Base-by-base conservation (phyloP, 2,329 filamentous ascomycete genomes). In the Fusarium solani-melongenae region DNA sequence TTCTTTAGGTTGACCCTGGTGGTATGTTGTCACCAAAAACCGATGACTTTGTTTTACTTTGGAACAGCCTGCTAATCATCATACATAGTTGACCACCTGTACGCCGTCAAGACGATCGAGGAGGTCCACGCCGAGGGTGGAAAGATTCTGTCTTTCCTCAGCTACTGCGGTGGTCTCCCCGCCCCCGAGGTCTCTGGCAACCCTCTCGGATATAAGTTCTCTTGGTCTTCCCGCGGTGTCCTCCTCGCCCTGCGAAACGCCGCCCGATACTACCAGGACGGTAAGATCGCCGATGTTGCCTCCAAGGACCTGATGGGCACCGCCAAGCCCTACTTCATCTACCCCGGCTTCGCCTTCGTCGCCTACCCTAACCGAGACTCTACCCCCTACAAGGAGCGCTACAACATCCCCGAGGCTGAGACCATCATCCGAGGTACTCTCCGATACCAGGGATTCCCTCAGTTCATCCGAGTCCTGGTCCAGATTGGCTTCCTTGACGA, bases 351-450 rank as follows among this genome's bases (percentile, higher is more conserved):
- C 82, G 92, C 93, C 60, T 96, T 97, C 78, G 95, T 98, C 76
- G 94, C 93, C 46, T 98, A 98, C 85, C 93, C 93, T 66, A 98
- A 98, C 90, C 89, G 95, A 77, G 95, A 98, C 85, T 95, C 92
- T 22, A 96, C 94, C 17, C 88, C 90, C 10, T 98, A 96, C 90
- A 92, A 91, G 81, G 92, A 97, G 88, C 91, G 94, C 72, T 98
- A 98, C 89, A 85, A 90, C 83, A 98, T 98, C 80, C 95, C 95
- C 60, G 96, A 98, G 86, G 94, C 94, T 15, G 93, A 97, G 84
- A 98, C 94, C 60, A 90, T 98, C 78, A 87, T 98, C 81, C 90
- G 94, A 60, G 94, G 83, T 71, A 97, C 95, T 33, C 89, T 98
- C 38, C 88, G 96, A 75, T 98, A 96, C 87, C 88, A 90, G 75